Percentiles rank a stretch among this genome's conserved stretches.
Evolutionary conservation across 129 eudicot genomes (phyloP).

Genomic region (Artemisia tridentata): DNA sequence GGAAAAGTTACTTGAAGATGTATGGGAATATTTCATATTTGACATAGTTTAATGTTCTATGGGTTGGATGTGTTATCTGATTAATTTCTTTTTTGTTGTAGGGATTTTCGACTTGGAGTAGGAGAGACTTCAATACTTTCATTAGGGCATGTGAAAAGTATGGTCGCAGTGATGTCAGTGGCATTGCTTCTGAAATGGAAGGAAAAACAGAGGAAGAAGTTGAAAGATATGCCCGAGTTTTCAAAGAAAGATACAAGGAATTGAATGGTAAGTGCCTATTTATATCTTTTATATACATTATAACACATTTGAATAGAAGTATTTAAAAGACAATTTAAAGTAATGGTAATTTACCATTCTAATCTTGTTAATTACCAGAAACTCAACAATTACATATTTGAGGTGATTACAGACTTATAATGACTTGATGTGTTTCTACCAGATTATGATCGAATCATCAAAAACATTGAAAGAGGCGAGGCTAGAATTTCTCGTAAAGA

Average conservation of each 20-base stretch:
- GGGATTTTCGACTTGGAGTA: slow-evolving; percentile 96
- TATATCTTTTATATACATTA: background rate
- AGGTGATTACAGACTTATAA: slow-evolving; percentile 1
- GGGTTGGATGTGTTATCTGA: background rate
- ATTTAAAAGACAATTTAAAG: background rate
- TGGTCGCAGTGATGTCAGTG: slow-evolving; percentile 70
- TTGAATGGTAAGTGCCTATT: slow-evolving; percentile 56
- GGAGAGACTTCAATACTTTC: slow-evolving; percentile 86
- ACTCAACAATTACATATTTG: too few relatives aligned
- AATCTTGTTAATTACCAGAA: too few relatives aligned
- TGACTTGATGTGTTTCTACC: slow-evolving; percentile 17
- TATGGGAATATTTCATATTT: slow-evolving; percentile 10
- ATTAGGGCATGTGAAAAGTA: slow-evolving; percentile 98
- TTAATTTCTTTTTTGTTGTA: slow-evolving; percentile 18
- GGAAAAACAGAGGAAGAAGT: slow-evolving; percentile 91
- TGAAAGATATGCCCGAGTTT: slow-evolving; percentile 92
- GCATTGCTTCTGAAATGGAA: slow-evolving; percentile 94
- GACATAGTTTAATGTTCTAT: background rate
- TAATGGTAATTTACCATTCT: too few relatives aligned
- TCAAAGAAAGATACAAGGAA: slow-evolving; percentile 92
- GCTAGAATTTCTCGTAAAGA: slow-evolving; percentile 95
- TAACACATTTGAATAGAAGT: too few relatives aligned
- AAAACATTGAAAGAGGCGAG: slow-evolving; percentile 96
- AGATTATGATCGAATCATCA: slow-evolving; percentile 94
- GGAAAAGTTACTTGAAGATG: slow-evolving; percentile 82